Percentiles rank a stretch among this genome's conserved stretches.
Conservation (phyloP, 169 alveolate genomes). For the Haemoproteus tartakovskyi region DNA sequence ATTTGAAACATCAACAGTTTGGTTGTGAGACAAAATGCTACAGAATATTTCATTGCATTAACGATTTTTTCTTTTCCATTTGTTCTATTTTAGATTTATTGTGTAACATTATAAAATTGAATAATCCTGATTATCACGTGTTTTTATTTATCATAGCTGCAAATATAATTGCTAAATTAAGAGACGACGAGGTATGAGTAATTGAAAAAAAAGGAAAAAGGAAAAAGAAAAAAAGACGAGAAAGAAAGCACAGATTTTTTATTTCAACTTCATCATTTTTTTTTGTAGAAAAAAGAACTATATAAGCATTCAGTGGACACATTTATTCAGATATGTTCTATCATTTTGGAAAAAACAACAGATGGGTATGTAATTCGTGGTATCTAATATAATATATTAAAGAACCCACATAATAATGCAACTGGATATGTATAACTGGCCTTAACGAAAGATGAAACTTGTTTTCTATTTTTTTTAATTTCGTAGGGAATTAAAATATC, state of each 20-base stretch:
- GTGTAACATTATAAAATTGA: conserved; percentile 29
- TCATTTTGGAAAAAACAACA: too few species aligned
- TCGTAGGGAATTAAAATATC: conserved; percentile 13
- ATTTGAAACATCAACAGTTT: too few species aligned
- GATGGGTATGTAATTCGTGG: too few species aligned
- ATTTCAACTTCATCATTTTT: too few species aligned
- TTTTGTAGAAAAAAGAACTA: too few species aligned
- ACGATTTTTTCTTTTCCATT: not conserved
- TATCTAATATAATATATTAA: too few species aligned
- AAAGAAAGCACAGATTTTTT: too few species aligned
- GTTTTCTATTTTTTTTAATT: not conserved
- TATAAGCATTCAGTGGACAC: too few species aligned
- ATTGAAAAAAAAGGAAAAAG: not conserved
- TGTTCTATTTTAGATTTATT: conserved; percentile 29
- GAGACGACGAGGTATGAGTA: conserved; percentile 23
- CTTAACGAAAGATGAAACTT: not conserved
- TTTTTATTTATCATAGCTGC: conserved; percentile 22
- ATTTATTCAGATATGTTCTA: too few species aligned
- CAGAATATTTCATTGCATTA: too few species aligned
- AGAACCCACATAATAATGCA: too few species aligned
- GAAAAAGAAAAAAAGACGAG: not conserved
- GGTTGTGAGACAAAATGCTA: too few species aligned
- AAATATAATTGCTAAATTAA: conserved; percentile 14
- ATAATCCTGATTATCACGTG: conserved; percentile 15
- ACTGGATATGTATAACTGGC: not conserved